phyloP scores from a whole-genome alignment of 2,329 filamentous ascomycete genomes.

The Cadophora malorum region DNA sequence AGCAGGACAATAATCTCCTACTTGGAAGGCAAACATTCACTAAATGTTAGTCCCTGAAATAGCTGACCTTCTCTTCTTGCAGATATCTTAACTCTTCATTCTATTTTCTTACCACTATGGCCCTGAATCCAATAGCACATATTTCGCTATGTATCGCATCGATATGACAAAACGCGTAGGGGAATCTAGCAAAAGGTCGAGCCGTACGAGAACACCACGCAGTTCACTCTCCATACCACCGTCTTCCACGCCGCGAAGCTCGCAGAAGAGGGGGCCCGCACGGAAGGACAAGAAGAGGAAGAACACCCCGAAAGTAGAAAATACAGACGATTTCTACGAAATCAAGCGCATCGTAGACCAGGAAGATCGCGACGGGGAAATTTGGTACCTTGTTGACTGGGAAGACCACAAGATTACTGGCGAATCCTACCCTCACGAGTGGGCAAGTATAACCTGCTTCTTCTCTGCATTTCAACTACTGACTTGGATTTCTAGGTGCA shows the following conservation, averaged over 20 bases:
- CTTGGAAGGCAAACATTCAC: neutral
- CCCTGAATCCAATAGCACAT: neutral
- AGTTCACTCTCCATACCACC: neutral
- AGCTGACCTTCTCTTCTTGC: neutral
- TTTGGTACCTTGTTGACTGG: constrained; percentile 62
- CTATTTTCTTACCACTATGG: neutral
- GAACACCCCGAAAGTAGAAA: constrained; percentile 4
- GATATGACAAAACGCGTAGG: neutral
- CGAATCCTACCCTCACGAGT: constrained; percentile 54
- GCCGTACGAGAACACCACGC: neutral
- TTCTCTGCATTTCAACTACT: neutral
- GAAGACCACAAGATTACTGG: constrained; percentile 57
- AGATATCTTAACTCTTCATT: neutral
- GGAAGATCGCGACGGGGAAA: neutral
- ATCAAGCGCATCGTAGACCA: constrained; percentile 15
- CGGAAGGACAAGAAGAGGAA: constrained; percentile 7
- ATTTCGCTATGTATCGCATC: neutral
- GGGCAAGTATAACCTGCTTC: constrained; percentile 50
- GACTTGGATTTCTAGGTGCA: neutral
- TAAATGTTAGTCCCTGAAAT: neutral
- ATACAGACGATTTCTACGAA: neutral
- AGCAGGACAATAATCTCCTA: neutral
- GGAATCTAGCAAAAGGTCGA: constrained; percentile 3
- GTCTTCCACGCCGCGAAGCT: neutral
- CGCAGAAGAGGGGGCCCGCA: constrained; percentile 1